These are phyloP conservation scores for Bidens hawaiensis DNA, from an alignment of 140 eudicot genomes.

Conservation along the genomic window DNA sequence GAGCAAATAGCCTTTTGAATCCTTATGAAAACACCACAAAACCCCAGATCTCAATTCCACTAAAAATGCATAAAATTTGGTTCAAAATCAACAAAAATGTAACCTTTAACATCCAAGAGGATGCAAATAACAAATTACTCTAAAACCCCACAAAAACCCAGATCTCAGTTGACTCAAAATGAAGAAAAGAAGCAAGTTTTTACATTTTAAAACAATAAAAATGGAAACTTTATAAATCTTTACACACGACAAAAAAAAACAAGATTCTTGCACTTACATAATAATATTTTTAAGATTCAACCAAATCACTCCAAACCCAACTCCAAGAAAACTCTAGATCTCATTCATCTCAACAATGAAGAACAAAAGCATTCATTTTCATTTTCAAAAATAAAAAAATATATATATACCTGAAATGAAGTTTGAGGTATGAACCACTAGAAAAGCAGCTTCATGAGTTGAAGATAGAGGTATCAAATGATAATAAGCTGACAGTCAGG, in stretches of 20 bases:
- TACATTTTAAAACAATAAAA: conserved; percentile 5
- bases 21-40: conserved; percentile 16
- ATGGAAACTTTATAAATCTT: conserved; percentile 1
- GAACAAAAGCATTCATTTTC: background rate
- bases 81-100: conserved; percentile 4
- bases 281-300: background rate
- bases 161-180: conserved; percentile 21
- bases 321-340: conserved; percentile 30
- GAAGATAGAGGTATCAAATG: conserved; percentile 20
- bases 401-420: too few species aligned
- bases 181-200: background rate
- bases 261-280: conserved; percentile 5
- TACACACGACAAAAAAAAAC: conserved; percentile 13
- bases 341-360: conserved; percentile 16
- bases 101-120: conserved; percentile 9
- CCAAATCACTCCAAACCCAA: conserved; percentile 16
- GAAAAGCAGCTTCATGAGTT: conserved; percentile 25
- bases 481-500: conserved; percentile 25
- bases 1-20: background rate
- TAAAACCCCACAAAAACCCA: conserved; percentile 27
- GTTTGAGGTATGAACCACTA: background rate
- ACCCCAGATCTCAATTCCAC: conserved; percentile 18
- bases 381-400: background rate
- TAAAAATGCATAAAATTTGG: conserved; percentile 4
- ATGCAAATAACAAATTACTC: conserved; percentile 2